Conservation (phyloP, 257 asterid genomes). For the Plantago ovata region DNA sequence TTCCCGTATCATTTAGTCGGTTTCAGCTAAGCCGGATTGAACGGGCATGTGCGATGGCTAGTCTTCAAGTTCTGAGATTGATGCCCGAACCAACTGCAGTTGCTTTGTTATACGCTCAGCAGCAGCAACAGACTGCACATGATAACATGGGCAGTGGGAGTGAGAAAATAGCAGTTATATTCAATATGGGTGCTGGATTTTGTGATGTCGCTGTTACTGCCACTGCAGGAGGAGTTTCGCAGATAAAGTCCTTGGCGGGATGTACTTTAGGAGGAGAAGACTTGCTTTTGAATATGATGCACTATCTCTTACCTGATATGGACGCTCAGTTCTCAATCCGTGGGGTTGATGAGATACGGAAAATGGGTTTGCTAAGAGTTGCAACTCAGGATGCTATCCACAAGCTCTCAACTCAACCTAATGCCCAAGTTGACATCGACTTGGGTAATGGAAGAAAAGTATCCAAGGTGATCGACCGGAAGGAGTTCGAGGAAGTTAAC, state of each 20-base stretch:
- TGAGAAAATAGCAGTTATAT: slow-evolving; percentile 68
- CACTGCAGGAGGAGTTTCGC: slow-evolving; percentile 83
- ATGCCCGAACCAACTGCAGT: slow-evolving; percentile 97
- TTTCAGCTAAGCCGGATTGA: slow-evolving; percentile 73
- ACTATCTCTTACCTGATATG: slow-evolving; percentile 54
- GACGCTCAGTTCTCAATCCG: slow-evolving; percentile 50
- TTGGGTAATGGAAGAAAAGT: slow-evolving; percentile 53
- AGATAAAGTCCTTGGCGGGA: slow-evolving; percentile 72
- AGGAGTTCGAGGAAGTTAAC: slow-evolving; percentile 64
- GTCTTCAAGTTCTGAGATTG: slow-evolving; percentile 72
- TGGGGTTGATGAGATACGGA: slow-evolving; percentile 55
- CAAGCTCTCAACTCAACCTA: slow-evolving; percentile 44
- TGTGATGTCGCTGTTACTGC: slow-evolving; percentile 78
- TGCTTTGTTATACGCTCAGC: slow-evolving; percentile 81
- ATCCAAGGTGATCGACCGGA: slow-evolving; percentile 39
- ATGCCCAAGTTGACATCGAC: slow-evolving; percentile 47
- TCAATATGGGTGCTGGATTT: slow-evolving; percentile 94
- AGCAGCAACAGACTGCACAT: slow-evolving; percentile 45
- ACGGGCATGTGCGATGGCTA: slow-evolving; percentile 93
- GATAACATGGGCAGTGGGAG: slow-evolving; percentile 60
- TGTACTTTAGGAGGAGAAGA: slow-evolving; percentile 77
- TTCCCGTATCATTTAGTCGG: slow-evolving; percentile 80
- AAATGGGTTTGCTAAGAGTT: slow-evolving; percentile 69
- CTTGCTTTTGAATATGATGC: slow-evolving; percentile 63
- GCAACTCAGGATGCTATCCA: slow-evolving; percentile 79